Evolutionary conservation across 179 eudicot species (phyloP).

Genomic region (Camellia oleifera): DNA sequence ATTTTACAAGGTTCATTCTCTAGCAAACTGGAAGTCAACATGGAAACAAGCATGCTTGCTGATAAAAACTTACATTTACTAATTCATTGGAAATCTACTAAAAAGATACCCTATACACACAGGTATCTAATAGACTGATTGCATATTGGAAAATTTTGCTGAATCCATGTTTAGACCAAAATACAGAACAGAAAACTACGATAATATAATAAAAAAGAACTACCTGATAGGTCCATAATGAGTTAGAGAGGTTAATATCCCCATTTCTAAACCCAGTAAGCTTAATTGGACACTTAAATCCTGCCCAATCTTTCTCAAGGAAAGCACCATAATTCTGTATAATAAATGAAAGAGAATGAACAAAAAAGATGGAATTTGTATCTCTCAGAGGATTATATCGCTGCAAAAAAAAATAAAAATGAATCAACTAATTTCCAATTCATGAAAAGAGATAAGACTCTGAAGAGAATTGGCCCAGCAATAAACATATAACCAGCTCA

Average conservation of each 20-base stretch:
- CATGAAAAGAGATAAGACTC: constrained; percentile 3
- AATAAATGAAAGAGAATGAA: constrained; percentile 4
- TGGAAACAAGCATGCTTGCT: neutral
- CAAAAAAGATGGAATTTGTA: neutral
- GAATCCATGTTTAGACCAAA: neutral
- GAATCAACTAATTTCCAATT: neutral
- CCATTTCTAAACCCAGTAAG: constrained; percentile 66
- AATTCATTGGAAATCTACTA: neutral
- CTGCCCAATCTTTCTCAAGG: constrained; percentile 94
- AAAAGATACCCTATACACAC: neutral
- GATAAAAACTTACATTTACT: neutral
- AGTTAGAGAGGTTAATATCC: constrained; percentile 57
- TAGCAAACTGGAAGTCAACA: neutral
- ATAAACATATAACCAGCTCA: neutral
- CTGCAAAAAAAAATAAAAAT: no score
- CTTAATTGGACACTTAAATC: constrained; percentile 78
- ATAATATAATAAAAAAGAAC: constrained; percentile 2
- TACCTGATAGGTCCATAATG: constrained; percentile 88
- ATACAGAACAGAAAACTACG: constrained; percentile 1
- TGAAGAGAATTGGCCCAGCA: neutral
- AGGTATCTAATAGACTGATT: neutral
- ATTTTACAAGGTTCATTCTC: neutral
- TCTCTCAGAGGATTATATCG: neutral
- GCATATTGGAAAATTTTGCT: neutral
- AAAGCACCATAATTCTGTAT: constrained; percentile 92